Conservation (phyloP, 2,329 filamentous ascomycete species). For the Lachnellula cervina region DNA sequence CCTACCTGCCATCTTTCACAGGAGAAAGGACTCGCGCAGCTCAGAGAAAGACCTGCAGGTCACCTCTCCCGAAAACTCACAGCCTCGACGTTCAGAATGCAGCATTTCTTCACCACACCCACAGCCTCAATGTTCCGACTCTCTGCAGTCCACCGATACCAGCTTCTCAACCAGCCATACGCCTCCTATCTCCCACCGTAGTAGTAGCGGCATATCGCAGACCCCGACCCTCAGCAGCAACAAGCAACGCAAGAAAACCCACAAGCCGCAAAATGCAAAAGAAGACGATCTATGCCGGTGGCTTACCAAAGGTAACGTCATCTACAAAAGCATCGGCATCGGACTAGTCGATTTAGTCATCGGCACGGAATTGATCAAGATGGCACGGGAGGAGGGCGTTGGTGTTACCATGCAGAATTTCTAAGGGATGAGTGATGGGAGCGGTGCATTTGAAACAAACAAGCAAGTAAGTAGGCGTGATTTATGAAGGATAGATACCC, state of each 20-base stretch:
- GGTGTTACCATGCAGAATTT: slow-evolving; percentile 52
- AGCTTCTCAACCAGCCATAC: too few species aligned
- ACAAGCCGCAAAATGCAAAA: slow-evolving; percentile 28
- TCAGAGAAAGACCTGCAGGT: background rate
- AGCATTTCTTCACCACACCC: too few species aligned
- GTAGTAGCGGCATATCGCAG: too few species aligned
- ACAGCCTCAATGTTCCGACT: too few species aligned
- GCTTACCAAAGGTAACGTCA: slow-evolving; percentile 58
- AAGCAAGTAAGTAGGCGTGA: background rate
- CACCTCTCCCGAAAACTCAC: background rate
- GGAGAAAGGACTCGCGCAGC: background rate
- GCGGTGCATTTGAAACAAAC: background rate
- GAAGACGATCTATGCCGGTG: slow-evolving; percentile 49
- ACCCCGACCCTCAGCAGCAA: background rate
- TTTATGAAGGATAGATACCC: too few species aligned
- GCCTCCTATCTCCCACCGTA: too few species aligned
- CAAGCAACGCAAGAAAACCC: slow-evolving; percentile 7
- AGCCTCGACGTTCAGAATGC: background rate
- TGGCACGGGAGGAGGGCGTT: slow-evolving; percentile 51
- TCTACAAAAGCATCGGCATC: slow-evolving; percentile 65
- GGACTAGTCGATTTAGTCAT: slow-evolving; percentile 63
- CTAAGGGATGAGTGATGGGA: slow-evolving; percentile 26
- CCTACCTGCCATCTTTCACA: background rate
- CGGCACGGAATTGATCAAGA: slow-evolving; percentile 51
- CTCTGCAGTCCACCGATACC: too few species aligned